phyloP scores from a whole-genome alignment of 176 grass and related monocot species.

The Musa schizocarpa region DNA sequence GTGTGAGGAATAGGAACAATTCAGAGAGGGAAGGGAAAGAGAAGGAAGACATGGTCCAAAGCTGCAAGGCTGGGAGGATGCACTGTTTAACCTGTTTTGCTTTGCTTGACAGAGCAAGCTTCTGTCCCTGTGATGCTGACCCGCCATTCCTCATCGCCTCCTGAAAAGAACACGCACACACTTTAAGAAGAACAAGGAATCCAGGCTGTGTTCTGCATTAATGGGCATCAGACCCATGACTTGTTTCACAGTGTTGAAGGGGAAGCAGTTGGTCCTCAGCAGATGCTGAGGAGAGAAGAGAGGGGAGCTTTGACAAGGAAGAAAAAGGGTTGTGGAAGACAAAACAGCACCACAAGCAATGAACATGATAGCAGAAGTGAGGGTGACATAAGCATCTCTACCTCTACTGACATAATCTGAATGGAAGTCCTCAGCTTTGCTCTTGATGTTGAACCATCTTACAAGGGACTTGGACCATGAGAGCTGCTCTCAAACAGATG shows the following conservation, averaged over 20 bases:
- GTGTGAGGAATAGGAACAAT: conserved; percentile 16
- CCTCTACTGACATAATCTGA: conserved; percentile 49
- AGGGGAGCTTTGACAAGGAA: background rate
- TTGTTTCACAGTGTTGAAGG: conserved; percentile 1
- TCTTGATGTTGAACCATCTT: conserved; percentile 92
- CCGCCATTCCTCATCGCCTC: conserved; percentile 28
- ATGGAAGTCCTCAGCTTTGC: conserved; percentile 71
- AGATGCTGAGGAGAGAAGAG: conserved; percentile 10
- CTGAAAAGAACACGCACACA: conserved; percentile 2
- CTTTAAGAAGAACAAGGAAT: conserved; percentile 8
- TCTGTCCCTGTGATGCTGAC: conserved; percentile 63
- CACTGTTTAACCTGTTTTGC: conserved; percentile 55
- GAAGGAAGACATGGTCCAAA: conserved; percentile 1
- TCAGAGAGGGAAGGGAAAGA: conserved; percentile 22
- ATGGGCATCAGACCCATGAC: conserved; percentile 9
- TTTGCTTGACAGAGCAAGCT: conserved; percentile 63
- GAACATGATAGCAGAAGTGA: background rate
- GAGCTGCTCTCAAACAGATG: conserved; percentile 29
- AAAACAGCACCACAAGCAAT: conserved; percentile 1
- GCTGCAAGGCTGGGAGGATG: background rate
- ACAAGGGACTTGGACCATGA: conserved; percentile 91
- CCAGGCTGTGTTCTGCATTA: conserved; percentile 17
- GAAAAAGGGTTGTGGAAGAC: no score
- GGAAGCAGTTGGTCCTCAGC: conserved; percentile 10
- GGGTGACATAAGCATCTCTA: conserved; percentile 1